These are phyloP conservation scores for Myxozyma neotropica DNA, from an alignment of 805 yeast genomes.

Conservation along the genomic window DNA sequence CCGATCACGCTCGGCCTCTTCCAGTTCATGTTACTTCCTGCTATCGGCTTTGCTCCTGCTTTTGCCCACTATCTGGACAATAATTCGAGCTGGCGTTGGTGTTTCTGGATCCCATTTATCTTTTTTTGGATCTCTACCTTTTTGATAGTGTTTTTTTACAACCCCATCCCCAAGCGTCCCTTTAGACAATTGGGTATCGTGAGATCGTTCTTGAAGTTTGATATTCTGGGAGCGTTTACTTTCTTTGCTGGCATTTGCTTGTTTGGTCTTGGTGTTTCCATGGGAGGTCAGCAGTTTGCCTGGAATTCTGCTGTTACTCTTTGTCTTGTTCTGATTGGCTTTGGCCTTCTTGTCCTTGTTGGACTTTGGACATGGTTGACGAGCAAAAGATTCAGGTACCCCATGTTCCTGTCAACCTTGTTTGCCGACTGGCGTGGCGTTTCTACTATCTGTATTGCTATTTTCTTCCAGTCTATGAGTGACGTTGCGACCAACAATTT, in stretches of 20 bases:
- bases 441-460: background rate
- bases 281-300: slow-evolving; percentile 14
- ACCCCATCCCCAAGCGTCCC: slow-evolving; percentile 14
- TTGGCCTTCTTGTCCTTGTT: slow-evolving; percentile 1
- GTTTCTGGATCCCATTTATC: slow-evolving; percentile 10
- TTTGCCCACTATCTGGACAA: background rate
- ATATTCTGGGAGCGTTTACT: background rate
- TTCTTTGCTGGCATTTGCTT: slow-evolving; percentile 6
- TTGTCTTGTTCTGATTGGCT: slow-evolving; percentile 5
- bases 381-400: slow-evolving; percentile 5
- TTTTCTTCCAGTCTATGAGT: slow-evolving; percentile 10
- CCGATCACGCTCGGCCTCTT: slow-evolving; percentile 1
- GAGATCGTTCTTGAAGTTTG: slow-evolving; percentile 7
- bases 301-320: slow-evolving; percentile 10
- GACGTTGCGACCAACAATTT: slow-evolving; percentile 10
- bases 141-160: background rate
- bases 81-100: slow-evolving; percentile 1
- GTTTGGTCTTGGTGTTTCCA: slow-evolving; percentile 7
- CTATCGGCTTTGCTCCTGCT: slow-evolving; percentile 4
- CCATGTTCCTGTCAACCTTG: slow-evolving; percentile 5
- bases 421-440: slow-evolving; percentile 9
- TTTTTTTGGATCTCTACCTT: slow-evolving; percentile 1
- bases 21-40: slow-evolving; percentile 7
- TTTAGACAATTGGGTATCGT: slow-evolving; percentile 6
- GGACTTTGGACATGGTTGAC: slow-evolving; percentile 8